phyloP scores from a whole-genome alignment of 2,329 filamentous ascomycete species.

The Aspergillus proliferans region DNA sequence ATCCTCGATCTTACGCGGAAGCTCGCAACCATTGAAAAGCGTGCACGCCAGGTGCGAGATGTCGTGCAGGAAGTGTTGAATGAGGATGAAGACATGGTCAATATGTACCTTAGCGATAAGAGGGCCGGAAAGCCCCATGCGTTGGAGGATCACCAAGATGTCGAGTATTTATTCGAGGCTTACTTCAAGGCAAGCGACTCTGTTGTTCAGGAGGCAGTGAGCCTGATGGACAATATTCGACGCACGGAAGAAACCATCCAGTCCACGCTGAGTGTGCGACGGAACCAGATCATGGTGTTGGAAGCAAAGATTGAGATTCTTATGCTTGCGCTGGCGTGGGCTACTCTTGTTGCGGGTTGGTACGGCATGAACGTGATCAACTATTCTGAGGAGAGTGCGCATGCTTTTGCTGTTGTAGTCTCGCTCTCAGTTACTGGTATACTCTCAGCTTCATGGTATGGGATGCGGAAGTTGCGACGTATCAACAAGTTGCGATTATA shows the following conservation, averaged over 20 bases:
- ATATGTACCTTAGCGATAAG: conserved; percentile 31
- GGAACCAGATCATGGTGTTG: conserved; percentile 36
- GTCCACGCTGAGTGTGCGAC: conserved; percentile 28
- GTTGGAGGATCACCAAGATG: conserved; percentile 28
- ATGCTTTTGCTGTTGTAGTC: conserved; percentile 20
- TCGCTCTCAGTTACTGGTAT: conserved; percentile 16
- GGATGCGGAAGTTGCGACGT: conserved; percentile 17
- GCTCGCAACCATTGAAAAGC: conserved; percentile 24
- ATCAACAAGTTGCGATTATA: conserved; percentile 18
- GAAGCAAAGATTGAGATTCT: conserved; percentile 32
- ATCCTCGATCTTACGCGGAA: conserved; percentile 23
- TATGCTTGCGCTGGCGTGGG: conserved; percentile 30
- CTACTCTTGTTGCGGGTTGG: conserved; percentile 30
- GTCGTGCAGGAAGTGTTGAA: conserved; percentile 29
- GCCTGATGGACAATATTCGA: conserved; percentile 22
- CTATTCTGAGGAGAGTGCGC: conserved; percentile 27
- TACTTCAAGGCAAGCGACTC: conserved; percentile 32
- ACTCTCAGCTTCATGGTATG: conserved; percentile 18
- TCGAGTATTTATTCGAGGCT: conserved; percentile 34
- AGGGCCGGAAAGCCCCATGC: conserved; percentile 22
- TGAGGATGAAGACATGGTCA: conserved; percentile 32
- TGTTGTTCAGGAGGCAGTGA: conserved; percentile 24
- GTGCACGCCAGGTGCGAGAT: conserved; percentile 28
- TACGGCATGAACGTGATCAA: conserved; percentile 37
- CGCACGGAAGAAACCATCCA: conserved; percentile 29